Conservation (phyloP, 2,329 filamentous ascomycete species). For the Helicocarpus griseus region DNA sequence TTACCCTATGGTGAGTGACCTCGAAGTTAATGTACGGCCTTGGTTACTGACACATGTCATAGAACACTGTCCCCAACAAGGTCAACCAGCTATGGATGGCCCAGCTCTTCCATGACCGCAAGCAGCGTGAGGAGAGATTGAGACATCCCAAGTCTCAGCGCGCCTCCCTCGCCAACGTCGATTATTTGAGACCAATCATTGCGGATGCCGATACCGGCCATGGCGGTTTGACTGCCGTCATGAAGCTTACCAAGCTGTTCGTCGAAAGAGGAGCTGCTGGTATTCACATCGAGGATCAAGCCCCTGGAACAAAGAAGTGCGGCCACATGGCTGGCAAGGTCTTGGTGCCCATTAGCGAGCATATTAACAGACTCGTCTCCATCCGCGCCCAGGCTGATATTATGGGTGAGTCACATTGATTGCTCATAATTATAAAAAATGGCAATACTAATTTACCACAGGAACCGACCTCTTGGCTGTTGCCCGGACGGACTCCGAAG, state of each 20-base stretch:
- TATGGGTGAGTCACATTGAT: slow-evolving; percentile 57
- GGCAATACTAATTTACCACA: slow-evolving; percentile 25
- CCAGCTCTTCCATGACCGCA: slow-evolving; percentile 98
- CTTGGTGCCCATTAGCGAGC: slow-evolving; percentile 89
- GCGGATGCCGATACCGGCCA: slow-evolving; percentile 97
- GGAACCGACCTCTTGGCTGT: slow-evolving; percentile 79
- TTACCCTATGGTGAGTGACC: slow-evolving; percentile 67
- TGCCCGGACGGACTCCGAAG: slow-evolving; percentile 93
- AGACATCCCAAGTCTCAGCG: slow-evolving; percentile 65
- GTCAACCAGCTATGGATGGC: slow-evolving; percentile 96
- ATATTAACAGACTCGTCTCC: slow-evolving; percentile 94
- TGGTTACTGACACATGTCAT: slow-evolving; percentile 10
- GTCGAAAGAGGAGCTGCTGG: slow-evolving; percentile 92
- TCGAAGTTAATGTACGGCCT: background rate
- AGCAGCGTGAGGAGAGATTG: slow-evolving; percentile 91
- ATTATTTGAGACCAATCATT: slow-evolving; percentile 92
- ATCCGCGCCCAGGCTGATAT: slow-evolving; percentile 97
- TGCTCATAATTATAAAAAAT: background rate
- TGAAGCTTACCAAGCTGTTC: slow-evolving; percentile 99
- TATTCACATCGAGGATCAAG: slow-evolving; percentile 98
- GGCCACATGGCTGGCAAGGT: slow-evolving; percentile 99
- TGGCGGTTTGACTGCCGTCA: slow-evolving; percentile 93
- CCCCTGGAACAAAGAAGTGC: slow-evolving; percentile 97
- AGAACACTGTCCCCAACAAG: slow-evolving; percentile 98
- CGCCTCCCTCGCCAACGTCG: slow-evolving; percentile 63